These are phyloP conservation scores for Mucor piriformis DNA, from an alignment of 371 early-diverging fungal species.

Conservation along the genomic window DNA sequence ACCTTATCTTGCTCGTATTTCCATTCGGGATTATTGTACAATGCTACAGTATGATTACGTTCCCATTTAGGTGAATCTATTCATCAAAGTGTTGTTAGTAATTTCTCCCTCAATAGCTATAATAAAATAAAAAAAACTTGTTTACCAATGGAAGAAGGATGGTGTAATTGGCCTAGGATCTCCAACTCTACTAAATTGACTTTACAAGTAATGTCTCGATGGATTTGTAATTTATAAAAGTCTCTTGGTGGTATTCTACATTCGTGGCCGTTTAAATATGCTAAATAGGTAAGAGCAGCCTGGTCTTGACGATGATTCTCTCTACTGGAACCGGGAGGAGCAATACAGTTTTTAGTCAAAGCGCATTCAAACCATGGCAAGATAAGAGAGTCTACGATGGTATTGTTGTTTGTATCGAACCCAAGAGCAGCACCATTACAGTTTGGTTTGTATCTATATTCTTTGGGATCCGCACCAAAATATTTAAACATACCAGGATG, in stretches of 20 bases:
- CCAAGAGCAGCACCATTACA: conserved; percentile 69
- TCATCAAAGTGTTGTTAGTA: not conserved
- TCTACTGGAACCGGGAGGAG: conserved; percentile 63
- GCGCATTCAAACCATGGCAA: conserved; percentile 63
- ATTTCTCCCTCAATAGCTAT: conserved; percentile 1
- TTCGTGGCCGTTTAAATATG: conserved; percentile 41
- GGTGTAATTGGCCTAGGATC: conserved; percentile 30
- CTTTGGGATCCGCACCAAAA: conserved; percentile 41
- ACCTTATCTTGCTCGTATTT: conserved; percentile 42
- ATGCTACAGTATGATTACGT: conserved; percentile 33
- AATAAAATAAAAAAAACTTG: not conserved
- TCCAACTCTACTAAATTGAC: conserved; percentile 32
- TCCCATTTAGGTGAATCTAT: conserved; percentile 48
- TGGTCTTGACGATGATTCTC: conserved; percentile 71
- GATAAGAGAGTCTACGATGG: conserved; percentile 52
- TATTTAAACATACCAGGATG: conserved; percentile 65
- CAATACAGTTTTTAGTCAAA: conserved; percentile 59
- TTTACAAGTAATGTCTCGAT: conserved; percentile 42
- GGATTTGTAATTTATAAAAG: conserved; percentile 39
- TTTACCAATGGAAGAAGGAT: conserved; percentile 46
- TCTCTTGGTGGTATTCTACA: conserved; percentile 33
- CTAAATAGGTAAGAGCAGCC: conserved; percentile 63
- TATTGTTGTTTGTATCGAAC: conserved; percentile 56
- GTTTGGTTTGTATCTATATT: conserved; percentile 53
- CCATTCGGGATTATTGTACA: conserved; percentile 55